Percentiles rank a stretch among this genome's conserved stretches.
Conservation (phyloP, 441 rosid species). For the Adansonia grandidieri region DNA sequence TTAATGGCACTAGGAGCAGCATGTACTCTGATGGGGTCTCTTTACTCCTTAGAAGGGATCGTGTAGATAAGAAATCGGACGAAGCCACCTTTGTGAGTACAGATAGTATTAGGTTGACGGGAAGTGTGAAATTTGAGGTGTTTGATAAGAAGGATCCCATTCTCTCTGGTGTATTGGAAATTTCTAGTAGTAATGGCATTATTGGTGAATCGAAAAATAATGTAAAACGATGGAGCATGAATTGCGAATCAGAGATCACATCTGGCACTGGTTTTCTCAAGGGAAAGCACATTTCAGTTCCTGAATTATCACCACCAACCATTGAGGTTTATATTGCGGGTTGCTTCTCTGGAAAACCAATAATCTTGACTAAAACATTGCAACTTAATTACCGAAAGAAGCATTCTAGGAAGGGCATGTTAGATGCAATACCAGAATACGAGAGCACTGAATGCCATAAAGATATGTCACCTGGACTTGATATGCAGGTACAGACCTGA, state of each 20-base stretch:
- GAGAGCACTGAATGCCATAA: constrained; percentile 54
- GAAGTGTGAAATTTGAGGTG: constrained; percentile 78
- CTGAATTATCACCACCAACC: constrained; percentile 52
- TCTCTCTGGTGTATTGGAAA: constrained; percentile 71
- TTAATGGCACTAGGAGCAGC: constrained; percentile 64
- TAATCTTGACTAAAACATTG: constrained; percentile 78
- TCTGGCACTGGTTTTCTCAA: constrained; percentile 57
- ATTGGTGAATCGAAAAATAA: constrained; percentile 50
- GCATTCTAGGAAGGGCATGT: constrained; percentile 54
- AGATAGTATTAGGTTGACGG: constrained; percentile 69
- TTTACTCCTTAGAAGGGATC: constrained; percentile 73
- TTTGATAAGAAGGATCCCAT: constrained; percentile 54
- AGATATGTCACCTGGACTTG: constrained; percentile 39
- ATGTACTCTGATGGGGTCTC: constrained; percentile 57
- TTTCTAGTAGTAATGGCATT: constrained; percentile 50
- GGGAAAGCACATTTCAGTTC: constrained; percentile 48
- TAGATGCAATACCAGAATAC: constrained; percentile 78
- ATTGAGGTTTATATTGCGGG: constrained; percentile 84
- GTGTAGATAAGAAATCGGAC: constrained; percentile 68
- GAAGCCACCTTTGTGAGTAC: constrained; percentile 86
- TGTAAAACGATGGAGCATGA: constrained; percentile 63
- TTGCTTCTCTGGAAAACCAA: constrained; percentile 65
- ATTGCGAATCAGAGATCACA: constrained; percentile 55
- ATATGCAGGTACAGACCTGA: constrained; percentile 52
- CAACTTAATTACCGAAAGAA: constrained; percentile 66